A percentile compares a stretch with the other conserved stretches of the same genome.
phyloP scores from a whole-genome alignment of 139 green algal species.

The Coelastrella sp. region DNA sequence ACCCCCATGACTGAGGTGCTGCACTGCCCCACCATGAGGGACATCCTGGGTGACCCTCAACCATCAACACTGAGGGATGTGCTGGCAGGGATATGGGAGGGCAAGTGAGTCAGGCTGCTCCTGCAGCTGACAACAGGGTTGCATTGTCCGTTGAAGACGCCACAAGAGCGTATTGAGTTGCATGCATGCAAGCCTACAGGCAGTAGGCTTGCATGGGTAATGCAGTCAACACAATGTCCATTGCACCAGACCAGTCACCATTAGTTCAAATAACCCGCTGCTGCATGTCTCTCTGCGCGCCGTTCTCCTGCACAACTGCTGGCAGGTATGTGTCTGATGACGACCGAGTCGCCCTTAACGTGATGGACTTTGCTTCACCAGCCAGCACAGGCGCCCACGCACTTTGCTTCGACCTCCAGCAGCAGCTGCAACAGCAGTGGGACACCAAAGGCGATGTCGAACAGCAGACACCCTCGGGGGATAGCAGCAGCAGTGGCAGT shows the following conservation, averaged over 20 bases:
- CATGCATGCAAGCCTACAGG: too few species aligned
- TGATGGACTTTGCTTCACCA: slow-evolving; percentile 69
- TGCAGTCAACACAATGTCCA: too few species aligned
- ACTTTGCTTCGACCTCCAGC: neutral
- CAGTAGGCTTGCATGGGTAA: too few species aligned
- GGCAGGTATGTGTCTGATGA: slow-evolving; percentile 68
- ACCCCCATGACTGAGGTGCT: slow-evolving; percentile 54
- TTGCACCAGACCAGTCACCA: too few species aligned
- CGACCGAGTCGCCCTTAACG: slow-evolving; percentile 71
- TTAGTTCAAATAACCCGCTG: too few species aligned
- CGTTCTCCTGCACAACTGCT: neutral
- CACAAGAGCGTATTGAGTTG: too few species aligned
- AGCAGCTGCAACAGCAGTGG: slow-evolving; percentile 22
- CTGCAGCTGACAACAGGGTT: neutral
- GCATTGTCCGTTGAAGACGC: too few species aligned
- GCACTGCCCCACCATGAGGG: slow-evolving; percentile 57
- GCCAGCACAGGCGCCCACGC: slow-evolving; percentile 42
- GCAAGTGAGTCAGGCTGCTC: slow-evolving; percentile 13
- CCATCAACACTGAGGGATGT: neutral
- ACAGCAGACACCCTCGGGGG: neutral
- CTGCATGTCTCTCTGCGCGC: neutral
- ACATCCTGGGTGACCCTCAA: slow-evolving; percentile 49
- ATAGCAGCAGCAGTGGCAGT: neutral
- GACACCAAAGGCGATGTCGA: neutral
- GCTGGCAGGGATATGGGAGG: neutral